Evolutionary conservation across 2,329 filamentous ascomycete species (phyloP), one percentile per base, ranked within the genome.

Genomic region (Colletotrichum noveboracense): DNA sequence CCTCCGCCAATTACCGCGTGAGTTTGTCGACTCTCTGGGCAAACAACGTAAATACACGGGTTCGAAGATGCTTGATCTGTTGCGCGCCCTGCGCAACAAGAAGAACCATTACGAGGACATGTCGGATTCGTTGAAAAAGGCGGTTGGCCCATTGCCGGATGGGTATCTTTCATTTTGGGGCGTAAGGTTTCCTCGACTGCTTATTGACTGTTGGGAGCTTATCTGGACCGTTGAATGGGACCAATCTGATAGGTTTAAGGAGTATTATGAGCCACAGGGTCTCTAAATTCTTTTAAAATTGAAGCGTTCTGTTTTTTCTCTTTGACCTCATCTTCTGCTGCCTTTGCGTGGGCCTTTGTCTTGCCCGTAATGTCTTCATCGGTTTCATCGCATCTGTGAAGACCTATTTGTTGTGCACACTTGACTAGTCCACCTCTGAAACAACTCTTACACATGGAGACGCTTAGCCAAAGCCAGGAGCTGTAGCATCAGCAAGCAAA

Each of bases 91-190:
- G 71, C 90, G 97, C 28, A 99, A 99, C 86, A 99, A 99, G 90
- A 95, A 94, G 80, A 98, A 98, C 78, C 97, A 99, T 82, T 99
- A 98, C 83, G 96, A 98, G 81, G 97, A 99, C 83, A 96, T 99
- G 95, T 91, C 94, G 8, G 94, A 96, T 16, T 87, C 92, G 65
- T 90, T 98, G 77, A 96, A 90, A 80, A 87, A 87, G 76, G 83
- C 84, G 34, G 94, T 98, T 0, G 96, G 95, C 0, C 86, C 92
- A 10, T 82, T 96, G 75, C 94, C 95, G 0, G 93, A 95, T 16
- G 95, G 95, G 0, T 98, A 98, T 81, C 86, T 98, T 60, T 89
- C 88, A 13, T 98, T 97, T 81, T 98, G 96, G 95, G 94, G 94
- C 0, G 87, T 91, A 9, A 89, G 91, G 74, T 98, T 98, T 81